These are phyloP conservation scores for Colletotrichum australisinense DNA, from an alignment of 2,329 filamentous ascomycete species.

Conservation along the genomic window DNA sequence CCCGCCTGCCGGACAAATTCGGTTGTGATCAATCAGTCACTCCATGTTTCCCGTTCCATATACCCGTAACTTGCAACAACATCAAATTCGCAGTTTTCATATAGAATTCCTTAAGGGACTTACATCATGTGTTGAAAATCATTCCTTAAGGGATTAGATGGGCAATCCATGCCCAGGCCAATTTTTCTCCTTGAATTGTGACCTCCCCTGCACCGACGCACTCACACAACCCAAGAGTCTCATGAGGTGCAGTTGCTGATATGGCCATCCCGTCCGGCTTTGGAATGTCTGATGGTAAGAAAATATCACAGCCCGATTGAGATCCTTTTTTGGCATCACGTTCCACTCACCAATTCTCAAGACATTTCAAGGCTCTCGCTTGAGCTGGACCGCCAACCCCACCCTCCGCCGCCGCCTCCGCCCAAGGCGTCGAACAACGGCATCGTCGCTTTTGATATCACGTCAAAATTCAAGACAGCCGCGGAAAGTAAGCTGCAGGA, in stretches of 20 bases:
- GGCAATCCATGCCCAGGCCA: no score
- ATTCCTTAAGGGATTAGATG: no score
- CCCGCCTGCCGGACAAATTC: conserved; percentile 34
- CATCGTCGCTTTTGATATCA: conserved; percentile 69
- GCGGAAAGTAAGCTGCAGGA: conserved; percentile 58
- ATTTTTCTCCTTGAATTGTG: not conserved
- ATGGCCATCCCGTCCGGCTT: conserved; percentile 43
- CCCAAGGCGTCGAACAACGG: conserved; percentile 58
- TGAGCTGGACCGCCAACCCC: conserved; percentile 44
- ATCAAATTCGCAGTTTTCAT: not conserved
- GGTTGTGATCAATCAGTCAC: conserved; percentile 23
- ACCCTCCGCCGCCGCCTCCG: conserved; percentile 48
- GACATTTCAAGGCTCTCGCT: conserved; percentile 56
- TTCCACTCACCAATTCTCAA: conserved; percentile 40
- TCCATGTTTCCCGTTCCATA: conserved; percentile 23
- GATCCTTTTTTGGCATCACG: not conserved
- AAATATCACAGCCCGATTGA: not conserved
- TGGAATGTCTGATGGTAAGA: conserved; percentile 48
- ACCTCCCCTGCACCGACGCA: conserved; percentile 31
- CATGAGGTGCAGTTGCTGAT: conserved; percentile 18
- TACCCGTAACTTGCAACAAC: conserved; percentile 17
- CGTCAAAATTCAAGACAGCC: conserved; percentile 64
- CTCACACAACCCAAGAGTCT: conserved; percentile 21
- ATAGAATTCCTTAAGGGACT: no score
- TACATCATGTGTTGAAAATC: no score